Percentiles rank a stretch among this genome's conserved stretches.
phyloP scores from a whole-genome alignment of 495 filamentous ascomycete species.

The Jackrogersella multiformis region DNA sequence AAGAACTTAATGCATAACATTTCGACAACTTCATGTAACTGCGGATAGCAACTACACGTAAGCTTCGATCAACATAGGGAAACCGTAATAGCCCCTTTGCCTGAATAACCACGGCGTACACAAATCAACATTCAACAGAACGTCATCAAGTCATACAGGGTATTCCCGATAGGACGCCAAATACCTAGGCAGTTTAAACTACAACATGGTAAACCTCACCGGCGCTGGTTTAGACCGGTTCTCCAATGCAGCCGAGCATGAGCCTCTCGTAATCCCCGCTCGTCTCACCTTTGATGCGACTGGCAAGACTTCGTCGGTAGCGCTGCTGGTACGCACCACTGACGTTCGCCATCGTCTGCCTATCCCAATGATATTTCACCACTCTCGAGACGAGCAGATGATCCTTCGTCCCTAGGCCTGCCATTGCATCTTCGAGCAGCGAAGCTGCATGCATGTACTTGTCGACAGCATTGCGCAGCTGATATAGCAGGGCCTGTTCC shows the following conservation, averaged over 20 bases:
- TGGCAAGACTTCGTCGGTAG: conserved; percentile 68
- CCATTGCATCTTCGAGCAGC: conserved; percentile 84
- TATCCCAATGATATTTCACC: conserved; percentile 83
- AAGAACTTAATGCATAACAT: background rate
- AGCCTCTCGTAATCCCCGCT: conserved; percentile 83
- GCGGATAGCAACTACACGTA: background rate
- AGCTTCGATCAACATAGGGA: conserved; percentile 3
- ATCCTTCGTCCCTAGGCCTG: conserved; percentile 87
- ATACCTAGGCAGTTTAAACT: background rate
- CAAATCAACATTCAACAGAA: conserved; percentile 1
- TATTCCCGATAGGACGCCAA: background rate
- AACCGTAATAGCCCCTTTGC: background rate
- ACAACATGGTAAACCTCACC: background rate
- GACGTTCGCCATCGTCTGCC: conserved; percentile 72
- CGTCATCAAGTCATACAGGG: conserved; percentile 5
- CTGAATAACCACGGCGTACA: background rate
- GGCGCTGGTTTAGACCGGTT: conserved; percentile 37
- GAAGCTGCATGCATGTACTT: conserved; percentile 83
- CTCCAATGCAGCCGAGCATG: conserved; percentile 65
- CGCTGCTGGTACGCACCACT: conserved; percentile 74
- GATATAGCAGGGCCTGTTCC: conserved; percentile 81
- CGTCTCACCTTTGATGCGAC: conserved; percentile 80
- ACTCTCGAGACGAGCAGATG: conserved; percentile 76
- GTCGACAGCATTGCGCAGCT: conserved; percentile 79
- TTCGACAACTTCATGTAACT: background rate